phyloP scores from a whole-genome alignment of 1,284 basidiomycete genomes.

The Austropuccinia psidii region DNA sequence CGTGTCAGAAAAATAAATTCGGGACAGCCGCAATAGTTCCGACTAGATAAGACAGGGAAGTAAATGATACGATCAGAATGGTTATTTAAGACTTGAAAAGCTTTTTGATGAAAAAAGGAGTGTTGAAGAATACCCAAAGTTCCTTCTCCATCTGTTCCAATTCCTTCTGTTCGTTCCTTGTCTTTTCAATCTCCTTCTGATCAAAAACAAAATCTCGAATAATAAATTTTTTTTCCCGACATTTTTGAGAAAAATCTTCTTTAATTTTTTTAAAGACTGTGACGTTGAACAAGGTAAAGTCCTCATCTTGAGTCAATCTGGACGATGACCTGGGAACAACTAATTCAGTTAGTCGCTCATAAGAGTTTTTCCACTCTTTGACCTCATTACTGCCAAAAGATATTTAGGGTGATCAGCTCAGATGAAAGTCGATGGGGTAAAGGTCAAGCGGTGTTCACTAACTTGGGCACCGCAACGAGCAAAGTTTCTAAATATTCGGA shows the following conservation, averaged over 20 bases:
- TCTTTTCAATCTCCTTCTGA: constrained; percentile 71
- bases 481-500: constrained; percentile 93
- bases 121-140: constrained; percentile 64
- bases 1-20: constrained; percentile 95
- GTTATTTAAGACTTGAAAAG: no score
- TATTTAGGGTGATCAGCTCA: constrained; percentile 22
- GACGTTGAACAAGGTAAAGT: constrained; percentile 77
- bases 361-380: constrained; percentile 82
- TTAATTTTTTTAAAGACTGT: constrained; percentile 85
- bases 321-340: constrained; percentile 88
- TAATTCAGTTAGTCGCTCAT: constrained; percentile 81
- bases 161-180: constrained; percentile 68
- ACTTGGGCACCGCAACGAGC: constrained; percentile 92
- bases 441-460: constrained; percentile 42
- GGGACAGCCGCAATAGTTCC: constrained; percentile 80
- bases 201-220: constrained; percentile 92
- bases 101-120: neutral
- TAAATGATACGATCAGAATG: neutral
- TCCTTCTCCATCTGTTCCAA: constrained; percentile 88
- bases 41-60: constrained; percentile 55
- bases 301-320: constrained; percentile 60
- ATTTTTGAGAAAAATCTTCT: constrained; percentile 90
- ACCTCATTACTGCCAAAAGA: constrained; percentile 58
- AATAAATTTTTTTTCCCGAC: constrained; percentile 92
- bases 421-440: neutral